These are phyloP conservation scores for Trichosanthes truncata DNA, from an alignment of 306 rosid species.

Conservation along the genomic window DNA sequence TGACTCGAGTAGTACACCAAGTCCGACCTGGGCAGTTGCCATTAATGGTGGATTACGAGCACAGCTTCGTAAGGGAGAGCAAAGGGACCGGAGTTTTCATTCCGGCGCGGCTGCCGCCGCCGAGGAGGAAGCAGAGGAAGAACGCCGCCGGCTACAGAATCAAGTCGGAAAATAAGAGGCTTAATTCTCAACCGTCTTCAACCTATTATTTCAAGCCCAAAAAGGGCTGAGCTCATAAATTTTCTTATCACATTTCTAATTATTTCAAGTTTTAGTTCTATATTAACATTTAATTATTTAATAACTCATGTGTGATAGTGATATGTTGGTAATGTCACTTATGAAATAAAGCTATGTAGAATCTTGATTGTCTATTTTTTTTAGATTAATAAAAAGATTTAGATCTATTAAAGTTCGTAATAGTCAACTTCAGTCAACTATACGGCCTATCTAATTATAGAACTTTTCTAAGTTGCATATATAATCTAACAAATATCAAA, in stretches of 20 bases:
- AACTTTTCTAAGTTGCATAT: too few relatives aligned
- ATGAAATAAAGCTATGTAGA: neutral
- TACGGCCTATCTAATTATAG: too few relatives aligned
- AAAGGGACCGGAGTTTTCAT: constrained; percentile 8
- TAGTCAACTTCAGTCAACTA: too few relatives aligned
- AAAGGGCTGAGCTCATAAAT: neutral
- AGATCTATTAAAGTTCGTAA: neutral
- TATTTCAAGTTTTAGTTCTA: neutral
- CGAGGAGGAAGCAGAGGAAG: neutral
- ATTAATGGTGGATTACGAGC: neutral
- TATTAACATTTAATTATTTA: neutral
- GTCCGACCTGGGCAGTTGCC: neutral
- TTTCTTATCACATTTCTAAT: neutral
- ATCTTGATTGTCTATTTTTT: neutral
- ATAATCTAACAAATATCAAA: too few relatives aligned
- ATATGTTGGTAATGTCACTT: neutral
- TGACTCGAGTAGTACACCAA: neutral
- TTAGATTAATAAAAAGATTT: neutral
- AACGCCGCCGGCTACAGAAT: neutral
- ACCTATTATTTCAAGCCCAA: neutral
- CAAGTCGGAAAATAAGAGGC: neutral
- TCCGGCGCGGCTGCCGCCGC: neutral
- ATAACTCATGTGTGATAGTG: neutral
- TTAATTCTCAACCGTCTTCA: neutral
- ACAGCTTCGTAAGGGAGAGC: neutral